Evolutionary conservation across 1,284 basidiomycete species (phyloP), one percentile per base, ranked within the genome.

Genomic region (Crepidotus sp.): DNA sequence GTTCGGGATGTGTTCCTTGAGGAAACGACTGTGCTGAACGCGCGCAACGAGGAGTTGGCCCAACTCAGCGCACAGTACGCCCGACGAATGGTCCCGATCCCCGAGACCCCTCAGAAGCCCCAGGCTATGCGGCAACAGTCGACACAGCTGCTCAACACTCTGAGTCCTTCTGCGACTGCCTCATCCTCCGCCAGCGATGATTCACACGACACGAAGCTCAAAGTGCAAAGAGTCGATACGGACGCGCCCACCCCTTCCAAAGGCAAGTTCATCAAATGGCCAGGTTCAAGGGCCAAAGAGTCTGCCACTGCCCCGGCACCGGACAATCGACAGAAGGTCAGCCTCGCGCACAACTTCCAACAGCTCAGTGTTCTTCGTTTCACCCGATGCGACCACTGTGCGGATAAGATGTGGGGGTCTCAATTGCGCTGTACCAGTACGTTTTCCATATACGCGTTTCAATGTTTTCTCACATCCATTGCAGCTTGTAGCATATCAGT

Each of bases 321-420:
- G 11, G 50, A 51, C 8, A 37, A 37, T 10, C 42, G 43, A 17
- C 42, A 45, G 35, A 77, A 72, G 63, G 65, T 64, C 41, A 67
- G 61, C 40, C 52, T 66, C 32, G 82, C 86, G 51, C 95, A 98
- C 61, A 76, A 76, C 48, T 98, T 98, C 72, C 87, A 93, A 61
- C 90, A 88, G 50, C 72, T 91, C 57, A 95, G 83, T 58, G 79
- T 93, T 17, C 70, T 98, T 49, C 77, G 93, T 25, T 88, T 96
- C 45, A 83, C 89, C 13, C 74, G 90, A 35, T 98, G 95, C 61
- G 93, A 98, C 58, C 83, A 95, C 46, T 98, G 95, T 61, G 83
- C 84, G 30, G 96, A 98, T 59, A 98, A 97, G 70, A 83, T 98
- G 83, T 98, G 94, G 93, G 95, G 95, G 4, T 82, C 94, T 29